Percentiles rank a stretch among this genome's conserved stretches.
Evolutionary conservation across 495 filamentous ascomycete species (phyloP).

Genomic region (Halenospora varia): DNA sequence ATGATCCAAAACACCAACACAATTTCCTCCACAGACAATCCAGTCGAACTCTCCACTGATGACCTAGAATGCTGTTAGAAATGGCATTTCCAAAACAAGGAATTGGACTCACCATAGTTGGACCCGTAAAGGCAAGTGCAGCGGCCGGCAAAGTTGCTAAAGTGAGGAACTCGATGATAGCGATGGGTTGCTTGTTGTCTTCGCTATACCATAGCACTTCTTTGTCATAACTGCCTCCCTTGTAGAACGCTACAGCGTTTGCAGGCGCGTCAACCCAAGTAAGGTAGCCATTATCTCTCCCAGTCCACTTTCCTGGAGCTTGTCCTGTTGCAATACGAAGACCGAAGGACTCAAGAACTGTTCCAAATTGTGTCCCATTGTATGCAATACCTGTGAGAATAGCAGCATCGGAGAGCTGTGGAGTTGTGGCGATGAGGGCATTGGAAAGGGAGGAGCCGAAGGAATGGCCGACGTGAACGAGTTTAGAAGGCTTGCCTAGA

Average conservation of each 20-base stretch:
- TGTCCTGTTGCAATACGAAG: background rate
- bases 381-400: constrained; percentile 50
- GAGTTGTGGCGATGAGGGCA: constrained; percentile 41
- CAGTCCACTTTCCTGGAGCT: background rate
- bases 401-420: constrained; percentile 48
- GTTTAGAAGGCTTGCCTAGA: constrained; percentile 35
- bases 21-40: background rate
- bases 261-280: background rate
- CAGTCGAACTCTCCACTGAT: background rate
- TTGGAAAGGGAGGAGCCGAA: constrained; percentile 45
- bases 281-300: background rate
- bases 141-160: background rate
- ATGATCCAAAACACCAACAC: background rate
- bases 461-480: constrained; percentile 55
- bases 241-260: background rate
- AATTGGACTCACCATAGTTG: background rate
- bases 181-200: background rate
- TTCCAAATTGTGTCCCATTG: too few relatives aligned
- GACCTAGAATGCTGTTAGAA: background rate
- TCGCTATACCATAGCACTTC: background rate
- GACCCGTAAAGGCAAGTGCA: background rate
- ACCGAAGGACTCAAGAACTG: background rate
- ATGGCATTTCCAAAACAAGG: background rate
- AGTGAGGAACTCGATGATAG: background rate
- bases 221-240: background rate